Percentiles rank a stretch among this genome's conserved stretches.
Evolutionary conservation across 2,329 filamentous ascomycete species (phyloP).

Genomic region (Colletotrichum sp.): DNA sequence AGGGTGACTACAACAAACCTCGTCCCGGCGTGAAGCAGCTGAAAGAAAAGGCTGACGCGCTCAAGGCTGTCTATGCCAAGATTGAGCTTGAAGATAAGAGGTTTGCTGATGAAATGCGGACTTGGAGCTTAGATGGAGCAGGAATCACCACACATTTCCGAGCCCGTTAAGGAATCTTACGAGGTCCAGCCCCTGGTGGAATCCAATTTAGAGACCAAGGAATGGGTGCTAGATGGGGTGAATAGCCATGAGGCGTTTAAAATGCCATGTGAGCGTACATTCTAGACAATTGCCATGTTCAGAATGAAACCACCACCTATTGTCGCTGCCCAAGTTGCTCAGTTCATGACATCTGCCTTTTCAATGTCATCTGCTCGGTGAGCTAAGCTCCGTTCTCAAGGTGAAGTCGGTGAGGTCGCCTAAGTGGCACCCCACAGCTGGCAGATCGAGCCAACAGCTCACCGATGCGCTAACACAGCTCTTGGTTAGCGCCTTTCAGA

Average conservation of each 20-base stretch:
- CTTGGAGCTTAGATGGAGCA: not conserved
- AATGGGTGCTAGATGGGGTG: not conserved
- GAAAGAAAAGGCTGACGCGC: not conserved
- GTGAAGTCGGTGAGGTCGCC: not conserved
- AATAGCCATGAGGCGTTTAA: not conserved
- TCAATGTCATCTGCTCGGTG: not conserved
- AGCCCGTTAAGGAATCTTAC: not conserved
- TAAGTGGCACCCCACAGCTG: not conserved
- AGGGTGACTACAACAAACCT: fast-evolving
- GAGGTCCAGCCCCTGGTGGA: not conserved
- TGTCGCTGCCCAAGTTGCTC: not conserved
- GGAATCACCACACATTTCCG: too few relatives aligned
- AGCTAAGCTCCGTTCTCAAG: not conserved
- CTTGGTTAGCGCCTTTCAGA: not conserved
- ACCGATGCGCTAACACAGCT: not conserved
- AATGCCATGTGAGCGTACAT: not conserved
- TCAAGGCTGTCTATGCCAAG: not conserved
- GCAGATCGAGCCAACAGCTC: not conserved
- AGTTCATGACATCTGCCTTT: not conserved
- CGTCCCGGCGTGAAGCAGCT: not conserved
- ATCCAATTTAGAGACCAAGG: fast-evolving
- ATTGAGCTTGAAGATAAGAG: not conserved
- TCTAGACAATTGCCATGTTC: not conserved
- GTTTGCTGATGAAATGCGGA: not conserved
- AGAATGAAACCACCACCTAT: not conserved